Evolutionary conservation across 345 rosid species (phyloP).

Genomic region (Clarkia xantiana): DNA sequence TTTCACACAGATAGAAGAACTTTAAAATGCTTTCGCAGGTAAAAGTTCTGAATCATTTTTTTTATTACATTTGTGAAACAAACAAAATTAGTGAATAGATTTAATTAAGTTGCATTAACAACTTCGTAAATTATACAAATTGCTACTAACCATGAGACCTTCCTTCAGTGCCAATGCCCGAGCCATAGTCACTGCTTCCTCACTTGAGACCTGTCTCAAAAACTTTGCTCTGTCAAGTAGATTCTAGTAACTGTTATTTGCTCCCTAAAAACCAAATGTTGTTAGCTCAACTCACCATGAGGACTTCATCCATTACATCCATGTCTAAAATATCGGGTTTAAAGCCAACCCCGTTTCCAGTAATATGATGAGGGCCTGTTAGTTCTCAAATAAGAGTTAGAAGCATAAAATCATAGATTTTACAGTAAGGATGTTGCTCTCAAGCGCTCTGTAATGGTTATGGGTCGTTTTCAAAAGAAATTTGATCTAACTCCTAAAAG

Average conservation of each 20-base stretch:
- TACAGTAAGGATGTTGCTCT: not conserved
- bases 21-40: not conserved
- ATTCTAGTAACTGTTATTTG: too few relatives aligned
- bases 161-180: conserved; percentile 84
- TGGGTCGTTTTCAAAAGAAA: not conserved
- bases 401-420: not conserved
- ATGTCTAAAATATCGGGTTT: conserved; percentile 90
- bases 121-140: not conserved
- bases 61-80: too few relatives aligned
- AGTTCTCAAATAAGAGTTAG: not conserved
- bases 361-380: conserved; percentile 88
- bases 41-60: too few relatives aligned
- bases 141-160: conserved; percentile 64
- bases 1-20: not conserved
- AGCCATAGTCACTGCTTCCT: conserved; percentile 88
- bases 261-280: conserved; percentile 18
- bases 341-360: conserved; percentile 95
- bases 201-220: conserved; percentile 60
- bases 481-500: too few relatives aligned
- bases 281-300: conserved; percentile 38
- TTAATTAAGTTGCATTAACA: too few relatives aligned
- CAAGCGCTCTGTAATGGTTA: not conserved
- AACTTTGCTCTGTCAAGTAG: not conserved
- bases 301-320: conserved; percentile 86
- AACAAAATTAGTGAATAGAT: too few relatives aligned